Evolutionary conservation across 1,139 yeast species (phyloP).

Genomic region (Ashbya aceris): DNA sequence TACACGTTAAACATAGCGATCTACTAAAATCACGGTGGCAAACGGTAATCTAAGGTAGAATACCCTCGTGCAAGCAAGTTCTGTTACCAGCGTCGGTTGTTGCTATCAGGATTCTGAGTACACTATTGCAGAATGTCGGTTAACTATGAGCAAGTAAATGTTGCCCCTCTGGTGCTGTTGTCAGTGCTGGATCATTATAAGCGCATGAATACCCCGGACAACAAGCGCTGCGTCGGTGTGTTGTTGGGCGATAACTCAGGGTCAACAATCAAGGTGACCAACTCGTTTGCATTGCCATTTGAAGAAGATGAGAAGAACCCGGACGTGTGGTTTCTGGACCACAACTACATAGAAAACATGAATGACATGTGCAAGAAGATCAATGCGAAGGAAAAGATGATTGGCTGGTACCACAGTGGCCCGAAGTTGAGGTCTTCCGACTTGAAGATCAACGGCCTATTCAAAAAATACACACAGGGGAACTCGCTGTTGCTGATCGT

Average conservation of each 20-base stretch:
- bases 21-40: too few species aligned
- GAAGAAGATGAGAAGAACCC: constrained; percentile 93
- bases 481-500: constrained; percentile 70
- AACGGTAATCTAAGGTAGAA: too few species aligned
- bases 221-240: constrained; percentile 89
- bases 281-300: constrained; percentile 83
- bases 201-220: constrained; percentile 60
- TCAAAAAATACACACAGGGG: constrained; percentile 64
- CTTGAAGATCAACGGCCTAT: constrained; percentile 79
- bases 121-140: constrained; percentile 6
- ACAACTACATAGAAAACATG: constrained; percentile 93
- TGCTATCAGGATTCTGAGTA: too few species aligned
- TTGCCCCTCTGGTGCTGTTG: constrained; percentile 88
- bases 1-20: too few species aligned
- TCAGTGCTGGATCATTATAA: constrained; percentile 95
- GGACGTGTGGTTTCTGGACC: constrained; percentile 96
- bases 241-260: constrained; percentile 71
- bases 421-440: constrained; percentile 87
- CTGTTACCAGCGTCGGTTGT: too few species aligned
- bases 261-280: constrained; percentile 55
- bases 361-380: constrained; percentile 96
- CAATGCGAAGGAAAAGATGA: constrained; percentile 88
- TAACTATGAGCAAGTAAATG: constrained; percentile 58
- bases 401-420: constrained; percentile 99
- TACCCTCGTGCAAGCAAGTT: too few species aligned